Conservation (phyloP, 208 protist species). For the Acanthamoeba lugdunensis region DNA sequence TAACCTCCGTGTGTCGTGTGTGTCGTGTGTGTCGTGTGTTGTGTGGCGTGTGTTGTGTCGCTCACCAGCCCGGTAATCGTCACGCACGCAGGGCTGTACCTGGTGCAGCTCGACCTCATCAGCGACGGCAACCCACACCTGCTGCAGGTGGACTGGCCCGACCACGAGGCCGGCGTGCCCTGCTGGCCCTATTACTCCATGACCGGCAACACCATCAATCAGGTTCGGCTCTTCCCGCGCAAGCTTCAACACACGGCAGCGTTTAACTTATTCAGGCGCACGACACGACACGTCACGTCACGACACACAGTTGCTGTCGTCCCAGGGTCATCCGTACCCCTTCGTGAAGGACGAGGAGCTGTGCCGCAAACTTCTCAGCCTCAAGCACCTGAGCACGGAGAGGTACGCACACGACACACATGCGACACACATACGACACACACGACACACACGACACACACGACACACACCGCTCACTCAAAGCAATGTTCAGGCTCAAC, state of each 20-base stretch:
- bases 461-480: background rate
- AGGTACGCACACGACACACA: background rate
- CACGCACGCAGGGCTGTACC: background rate
- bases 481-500: background rate
- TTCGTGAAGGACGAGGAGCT: background rate
- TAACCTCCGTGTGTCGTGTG: no score
- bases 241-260: no score
- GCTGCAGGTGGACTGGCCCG: background rate
- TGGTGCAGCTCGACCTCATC: background rate
- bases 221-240: background rate
- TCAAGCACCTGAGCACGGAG: background rate
- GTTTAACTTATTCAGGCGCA: no score
- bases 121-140: background rate
- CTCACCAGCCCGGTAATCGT: background rate
- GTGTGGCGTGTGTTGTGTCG: no score
- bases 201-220: conserved; percentile 23
- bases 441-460: no score
- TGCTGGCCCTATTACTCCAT: conserved; percentile 7
- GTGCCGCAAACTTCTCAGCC: background rate
- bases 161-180: background rate
- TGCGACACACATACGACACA: no score
- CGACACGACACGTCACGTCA: no score
- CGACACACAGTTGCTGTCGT: background rate
- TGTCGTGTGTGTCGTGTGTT: no score
- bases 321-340: background rate